A percentile compares a stretch with the other conserved stretches of the same genome.
Evolutionary conservation across 768 basidiomycete genomes (phyloP).

Genomic region (Podaxis sp.): DNA sequence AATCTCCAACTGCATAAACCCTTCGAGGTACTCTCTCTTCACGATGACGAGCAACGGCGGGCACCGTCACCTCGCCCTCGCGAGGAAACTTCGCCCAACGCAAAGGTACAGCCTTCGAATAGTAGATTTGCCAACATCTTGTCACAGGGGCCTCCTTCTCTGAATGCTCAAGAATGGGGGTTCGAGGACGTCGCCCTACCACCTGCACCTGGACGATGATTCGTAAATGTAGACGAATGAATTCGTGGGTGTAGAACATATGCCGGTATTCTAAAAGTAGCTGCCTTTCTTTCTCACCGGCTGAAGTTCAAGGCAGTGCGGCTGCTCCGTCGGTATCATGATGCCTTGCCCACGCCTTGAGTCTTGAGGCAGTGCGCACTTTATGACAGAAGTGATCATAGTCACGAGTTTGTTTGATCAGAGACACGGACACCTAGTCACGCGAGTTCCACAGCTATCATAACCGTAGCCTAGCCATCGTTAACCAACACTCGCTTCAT

Average conservation of each 20-base stretch:
- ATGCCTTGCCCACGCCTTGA: background rate
- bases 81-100: background rate
- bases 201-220: constrained; percentile 30
- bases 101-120: background rate
- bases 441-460: background rate
- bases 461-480: background rate
- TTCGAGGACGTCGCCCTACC: constrained; percentile 51
- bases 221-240: background rate
- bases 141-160: constrained; percentile 41
- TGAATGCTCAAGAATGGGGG: constrained; percentile 54
- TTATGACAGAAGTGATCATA: background rate
- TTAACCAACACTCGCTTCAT: constrained; percentile 8
- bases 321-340: background rate
- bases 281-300: background rate
- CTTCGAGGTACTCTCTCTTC: constrained; percentile 37
- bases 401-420: background rate
- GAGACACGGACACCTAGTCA: background rate
- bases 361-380: background rate
- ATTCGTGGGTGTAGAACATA: background rate
- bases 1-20: constrained; percentile 14
- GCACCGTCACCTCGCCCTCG: background rate
- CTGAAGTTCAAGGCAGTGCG: background rate
- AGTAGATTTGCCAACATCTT: constrained; percentile 22
- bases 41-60: constrained; percentile 15
- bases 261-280: background rate